Base-by-base conservation (phyloP, 2,329 filamentous ascomycete genomes). In the Alternaria infectoria region DNA sequence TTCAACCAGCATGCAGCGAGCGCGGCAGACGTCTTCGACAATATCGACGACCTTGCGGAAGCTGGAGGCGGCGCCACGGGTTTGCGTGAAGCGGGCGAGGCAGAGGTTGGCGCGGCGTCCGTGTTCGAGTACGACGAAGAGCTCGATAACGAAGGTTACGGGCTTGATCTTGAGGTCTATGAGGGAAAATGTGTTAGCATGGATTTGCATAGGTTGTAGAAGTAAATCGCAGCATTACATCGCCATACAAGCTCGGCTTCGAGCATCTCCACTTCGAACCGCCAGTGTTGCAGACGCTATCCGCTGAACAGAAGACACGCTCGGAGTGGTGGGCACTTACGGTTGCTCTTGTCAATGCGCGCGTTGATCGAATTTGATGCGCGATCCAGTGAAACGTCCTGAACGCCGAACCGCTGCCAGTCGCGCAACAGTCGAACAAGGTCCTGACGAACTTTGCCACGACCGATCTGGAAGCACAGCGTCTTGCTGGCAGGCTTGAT, bases 111-210 rank as follows among this genome's bases (percentile, higher is more conserved):
- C 89, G 67, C 89, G 90, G 72, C 88, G 90, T 51, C 92, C 92
- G 74, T 96, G 91, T 81, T 97, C 92, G 65, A 97, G 91, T 40
- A 97, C 91, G 2, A 91, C 93, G 82, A 96, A 96, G 65, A 97
- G 87, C 78, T 97, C 93, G 40, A 90, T 89, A 15, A 93, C 91
- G 79, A 98, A 94, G 13, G 90, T 87, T n/a, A 97, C 93, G 58
- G 93, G 91, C 76, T 94, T 96, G 76, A 97, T 87, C 66, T 90
- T 87, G 55, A 97, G 86, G 73, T 91, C 92, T 94, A 70, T 11
- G 73, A 75, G 26, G 70, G 44, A 7, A 23, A 15, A 5, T 61
- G 43, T 40, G 63, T 73, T 55, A 71, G 65, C 60, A 55, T 44
- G 54, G 12, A 2, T 25, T 10, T 25, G n/a, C 17, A 21, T 23